Percentiles rank a stretch among this genome's conserved stretches.
These are phyloP conservation scores for Ceratopteris richardii DNA, from an alignment of 75 land plant species.

Conservation along the genomic window DNA sequence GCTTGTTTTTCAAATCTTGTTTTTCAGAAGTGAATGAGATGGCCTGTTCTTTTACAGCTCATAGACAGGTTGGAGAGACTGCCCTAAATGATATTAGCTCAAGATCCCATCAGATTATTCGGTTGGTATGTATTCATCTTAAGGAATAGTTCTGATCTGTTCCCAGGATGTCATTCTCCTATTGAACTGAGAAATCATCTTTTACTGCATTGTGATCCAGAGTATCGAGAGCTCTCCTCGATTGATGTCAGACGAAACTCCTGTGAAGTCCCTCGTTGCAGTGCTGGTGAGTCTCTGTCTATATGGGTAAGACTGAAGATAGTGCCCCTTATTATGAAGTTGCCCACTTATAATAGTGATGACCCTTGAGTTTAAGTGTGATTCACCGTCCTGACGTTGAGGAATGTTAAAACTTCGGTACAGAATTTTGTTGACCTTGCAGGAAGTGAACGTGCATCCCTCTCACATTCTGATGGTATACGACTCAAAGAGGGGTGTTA, in stretches of 20 bases:
- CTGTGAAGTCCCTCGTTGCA: slow-evolving; percentile 63
- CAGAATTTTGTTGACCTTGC: slow-evolving; percentile 99
- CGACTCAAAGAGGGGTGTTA: slow-evolving; percentile 96
- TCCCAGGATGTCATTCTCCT: not conserved
- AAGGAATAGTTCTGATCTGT: not conserved
- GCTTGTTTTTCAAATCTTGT: not conserved
- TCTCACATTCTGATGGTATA: slow-evolving; percentile 62
- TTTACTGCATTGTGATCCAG: slow-evolving; percentile 27
- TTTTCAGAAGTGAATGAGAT: not conserved
- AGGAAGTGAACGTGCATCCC: slow-evolving; percentile 97
- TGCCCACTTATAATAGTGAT: not conserved
- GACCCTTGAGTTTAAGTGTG: too few relatives aligned
- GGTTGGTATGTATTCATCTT: slow-evolving; percentile 49
- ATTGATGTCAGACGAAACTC: slow-evolving; percentile 32
- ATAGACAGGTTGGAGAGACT: slow-evolving; percentile 90
- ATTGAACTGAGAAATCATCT: not conserved
- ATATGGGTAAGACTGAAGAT: too few relatives aligned
- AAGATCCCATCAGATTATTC: slow-evolving; percentile 92
- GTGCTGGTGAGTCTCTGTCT: slow-evolving; percentile 65
- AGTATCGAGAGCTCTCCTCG: slow-evolving; percentile 79
- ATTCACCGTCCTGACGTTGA: not conserved
- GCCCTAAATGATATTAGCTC: slow-evolving; percentile 79
- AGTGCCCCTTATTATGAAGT: not conserved
- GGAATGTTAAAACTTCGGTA: slow-evolving; percentile 7
- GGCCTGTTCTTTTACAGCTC: slow-evolving; percentile 46